Evolutionary conservation across 169 alveolate genomes (phyloP).

Genomic region (Plasmodium inui): DNA sequence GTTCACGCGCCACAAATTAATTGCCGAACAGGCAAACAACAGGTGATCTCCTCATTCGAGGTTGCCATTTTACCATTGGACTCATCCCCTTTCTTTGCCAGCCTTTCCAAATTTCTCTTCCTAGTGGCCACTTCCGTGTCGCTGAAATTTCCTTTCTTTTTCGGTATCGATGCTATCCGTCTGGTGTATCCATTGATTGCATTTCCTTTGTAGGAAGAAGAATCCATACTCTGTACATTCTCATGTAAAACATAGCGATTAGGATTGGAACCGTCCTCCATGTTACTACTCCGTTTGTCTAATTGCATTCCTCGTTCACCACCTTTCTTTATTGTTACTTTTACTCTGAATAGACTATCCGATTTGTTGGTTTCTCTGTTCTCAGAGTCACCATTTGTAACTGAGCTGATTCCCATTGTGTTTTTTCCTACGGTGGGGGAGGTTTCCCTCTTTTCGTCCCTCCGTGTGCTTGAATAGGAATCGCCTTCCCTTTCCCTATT

Average conservation of each 20-base stretch:
- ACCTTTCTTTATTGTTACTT: neutral
- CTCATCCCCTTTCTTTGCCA: neutral
- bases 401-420: neutral
- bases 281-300: neutral
- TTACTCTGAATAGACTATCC: neutral
- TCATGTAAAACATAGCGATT: neutral
- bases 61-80: slow-evolving; percentile 9
- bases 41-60: neutral
- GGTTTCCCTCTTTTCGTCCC: neutral
- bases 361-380: neutral
- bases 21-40: neutral
- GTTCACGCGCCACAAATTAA: neutral
- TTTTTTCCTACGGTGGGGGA: neutral
- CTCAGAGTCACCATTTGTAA: neutral
- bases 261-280: neutral
- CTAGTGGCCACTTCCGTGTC: slow-evolving; percentile 21
- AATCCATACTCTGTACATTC: neutral
- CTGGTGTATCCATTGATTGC: neutral
- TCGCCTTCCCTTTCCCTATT: neutral
- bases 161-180: neutral
- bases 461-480: neutral
- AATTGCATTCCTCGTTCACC: neutral
- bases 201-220: neutral
- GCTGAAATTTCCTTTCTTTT: slow-evolving; percentile 20
- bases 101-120: neutral